A percentile compares a stretch with the other conserved stretches of the same genome.
Evolutionary conservation across 1,284 basidiomycete genomes (phyloP).

Genomic region (Rhodotorula mucilaginosa): DNA sequence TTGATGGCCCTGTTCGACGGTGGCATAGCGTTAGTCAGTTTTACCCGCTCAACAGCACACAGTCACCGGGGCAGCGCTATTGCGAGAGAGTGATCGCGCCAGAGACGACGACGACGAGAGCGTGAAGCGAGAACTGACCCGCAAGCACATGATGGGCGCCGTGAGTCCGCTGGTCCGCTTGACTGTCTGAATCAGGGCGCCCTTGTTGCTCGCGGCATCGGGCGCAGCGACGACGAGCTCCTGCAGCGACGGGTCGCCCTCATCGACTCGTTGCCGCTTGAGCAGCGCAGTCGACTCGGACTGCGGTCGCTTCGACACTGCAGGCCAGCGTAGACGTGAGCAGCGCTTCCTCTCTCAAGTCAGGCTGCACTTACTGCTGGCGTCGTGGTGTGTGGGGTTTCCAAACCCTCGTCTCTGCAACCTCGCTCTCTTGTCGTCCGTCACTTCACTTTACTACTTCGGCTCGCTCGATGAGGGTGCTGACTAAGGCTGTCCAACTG

Average conservation of each 20-base stretch:
- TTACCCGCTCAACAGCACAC: too few relatives aligned
- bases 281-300: slow-evolving; percentile 20
- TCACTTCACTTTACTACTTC: not conserved
- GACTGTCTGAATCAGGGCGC: slow-evolving; percentile 43
- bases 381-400: not conserved
- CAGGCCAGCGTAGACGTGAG: not conserved
- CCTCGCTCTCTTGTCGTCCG: not conserved
- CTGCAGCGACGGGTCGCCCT: slow-evolving; percentile 36
- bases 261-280: slow-evolving; percentile 40
- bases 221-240: slow-evolving; percentile 40
- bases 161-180: slow-evolving; percentile 41
- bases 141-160: slow-evolving; percentile 45
- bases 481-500: too few relatives aligned
- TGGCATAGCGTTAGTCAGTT: too few relatives aligned
- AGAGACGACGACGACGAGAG: too few relatives aligned
- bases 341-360: not conserved
- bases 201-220: slow-evolving; percentile 30
- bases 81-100: too few relatives aligned
- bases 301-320: slow-evolving; percentile 32
- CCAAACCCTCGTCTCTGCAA: not conserved
- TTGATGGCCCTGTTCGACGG: slow-evolving; percentile 32
- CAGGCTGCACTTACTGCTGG: not conserved
- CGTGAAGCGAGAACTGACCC: slow-evolving; percentile 29
- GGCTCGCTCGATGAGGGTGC: not conserved
- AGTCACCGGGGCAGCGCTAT: not conserved